phyloP scores from a whole-genome alignment of 1,139 yeast genomes.

The Suhomyces bribrorum region DNA sequence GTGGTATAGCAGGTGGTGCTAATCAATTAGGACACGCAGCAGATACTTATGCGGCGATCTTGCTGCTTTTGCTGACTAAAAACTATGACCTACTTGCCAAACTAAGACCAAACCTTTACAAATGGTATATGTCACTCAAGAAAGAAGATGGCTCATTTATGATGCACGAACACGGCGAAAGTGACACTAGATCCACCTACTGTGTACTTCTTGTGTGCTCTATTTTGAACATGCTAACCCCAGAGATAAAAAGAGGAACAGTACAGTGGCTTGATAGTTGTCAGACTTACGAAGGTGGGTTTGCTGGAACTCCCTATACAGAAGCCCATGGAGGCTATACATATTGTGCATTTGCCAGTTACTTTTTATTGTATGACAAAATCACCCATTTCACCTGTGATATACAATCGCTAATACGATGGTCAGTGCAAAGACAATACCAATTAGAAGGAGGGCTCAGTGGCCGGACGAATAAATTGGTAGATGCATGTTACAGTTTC shows the following conservation, averaged over 20 bases:
- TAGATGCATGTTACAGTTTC: slow-evolving; percentile 94
- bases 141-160: slow-evolving; percentile 68
- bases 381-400: slow-evolving; percentile 28
- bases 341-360: slow-evolving; percentile 81
- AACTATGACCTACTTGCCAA: slow-evolving; percentile 35
- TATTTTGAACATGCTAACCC: slow-evolving; percentile 61
- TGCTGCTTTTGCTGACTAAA: slow-evolving; percentile 58
- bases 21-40: slow-evolving; percentile 86
- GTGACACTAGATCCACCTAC: slow-evolving; percentile 83
- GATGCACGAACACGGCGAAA: slow-evolving; percentile 80
- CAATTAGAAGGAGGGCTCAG: slow-evolving; percentile 79
- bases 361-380: slow-evolving; percentile 49
- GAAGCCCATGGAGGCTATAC: slow-evolving; percentile 99
- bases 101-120: slow-evolving; percentile 43
- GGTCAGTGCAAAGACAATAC: slow-evolving; percentile 74
- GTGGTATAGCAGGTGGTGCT: slow-evolving; percentile 85
- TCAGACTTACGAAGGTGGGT: slow-evolving; percentile 95
- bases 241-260: slow-evolving; percentile 56
- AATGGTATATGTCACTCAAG: slow-evolving; percentile 71
- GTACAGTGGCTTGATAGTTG: slow-evolving; percentile 66
- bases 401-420: slow-evolving; percentile 48
- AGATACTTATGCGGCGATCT: slow-evolving; percentile 75
- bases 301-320: slow-evolving; percentile 75
- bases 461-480: slow-evolving; percentile 90
- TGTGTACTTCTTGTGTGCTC: slow-evolving; percentile 81